Evolutionary conservation across 2,329 filamentous ascomycete genomes (phyloP).

Genomic region (Albifimbria verrucaria): DNA sequence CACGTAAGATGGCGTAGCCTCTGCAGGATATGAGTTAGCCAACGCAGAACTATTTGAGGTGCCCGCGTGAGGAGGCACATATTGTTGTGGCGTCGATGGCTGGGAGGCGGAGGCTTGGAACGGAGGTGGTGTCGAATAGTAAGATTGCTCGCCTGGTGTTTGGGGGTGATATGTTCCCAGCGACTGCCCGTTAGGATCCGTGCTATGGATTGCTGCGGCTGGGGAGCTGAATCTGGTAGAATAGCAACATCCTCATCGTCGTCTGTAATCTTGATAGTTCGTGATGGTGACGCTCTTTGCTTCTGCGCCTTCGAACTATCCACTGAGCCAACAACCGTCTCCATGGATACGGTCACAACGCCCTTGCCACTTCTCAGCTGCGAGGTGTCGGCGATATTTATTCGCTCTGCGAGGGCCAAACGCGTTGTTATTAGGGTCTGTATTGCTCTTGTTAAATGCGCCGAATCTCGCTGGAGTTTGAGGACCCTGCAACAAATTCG

Average conservation of each 20-base stretch:
- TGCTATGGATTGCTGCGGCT: conserved; percentile 16
- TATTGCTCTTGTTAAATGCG: conserved; percentile 21
- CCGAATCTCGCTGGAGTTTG: conserved; percentile 36
- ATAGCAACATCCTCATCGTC: conserved; percentile 28
- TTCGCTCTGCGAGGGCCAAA: conserved; percentile 32
- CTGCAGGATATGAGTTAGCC: conserved; percentile 6
- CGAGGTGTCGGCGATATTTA: conserved; percentile 82
- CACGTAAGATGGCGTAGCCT: conserved; percentile 44
- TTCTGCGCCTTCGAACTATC: conserved; percentile 57
- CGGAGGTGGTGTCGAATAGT: conserved; percentile 11
- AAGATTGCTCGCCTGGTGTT: conserved; percentile 31
- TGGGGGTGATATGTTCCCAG: conserved; percentile 16
- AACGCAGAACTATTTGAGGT: not conserved
- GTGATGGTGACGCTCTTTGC: conserved; percentile 18
- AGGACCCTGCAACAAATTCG: conserved; percentile 67
- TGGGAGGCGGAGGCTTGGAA: too few relatives aligned
- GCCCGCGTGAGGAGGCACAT: conserved; percentile 9
- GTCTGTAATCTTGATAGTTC: conserved; percentile 22
- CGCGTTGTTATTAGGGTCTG: conserved; percentile 21
- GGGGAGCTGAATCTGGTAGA: conserved; percentile 17
- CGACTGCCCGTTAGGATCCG: conserved; percentile 27
- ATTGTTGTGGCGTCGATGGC: not conserved
- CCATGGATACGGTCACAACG: conserved; percentile 83
- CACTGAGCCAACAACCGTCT: conserved; percentile 80
- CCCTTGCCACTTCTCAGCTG: conserved; percentile 84